A percentile compares a stretch with the other conserved stretches of the same genome.
Evolutionary conservation across 306 rosid species (phyloP).

Genomic region (Citrullus colocynthis): DNA sequence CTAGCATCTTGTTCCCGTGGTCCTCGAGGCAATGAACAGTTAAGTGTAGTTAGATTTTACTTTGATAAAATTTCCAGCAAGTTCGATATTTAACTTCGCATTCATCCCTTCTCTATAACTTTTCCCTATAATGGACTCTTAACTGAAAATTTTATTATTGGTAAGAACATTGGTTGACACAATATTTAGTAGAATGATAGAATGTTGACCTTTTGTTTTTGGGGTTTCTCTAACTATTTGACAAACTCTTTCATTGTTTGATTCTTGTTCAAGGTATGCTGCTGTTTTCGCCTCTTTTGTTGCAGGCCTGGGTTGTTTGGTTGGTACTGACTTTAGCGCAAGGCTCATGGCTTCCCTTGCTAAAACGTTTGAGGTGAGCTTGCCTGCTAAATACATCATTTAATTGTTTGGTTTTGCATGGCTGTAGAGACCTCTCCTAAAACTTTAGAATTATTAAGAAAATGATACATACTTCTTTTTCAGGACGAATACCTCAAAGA

Average conservation of each 20-base stretch:
- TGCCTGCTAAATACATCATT: neutral
- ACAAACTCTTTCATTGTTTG: neutral
- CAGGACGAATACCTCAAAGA: constrained; percentile 74
- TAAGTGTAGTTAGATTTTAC: constrained; percentile 7
- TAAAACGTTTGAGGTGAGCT: constrained; percentile 62
- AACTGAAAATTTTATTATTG: neutral
- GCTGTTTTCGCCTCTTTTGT: constrained; percentile 83
- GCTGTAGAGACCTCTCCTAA: neutral
- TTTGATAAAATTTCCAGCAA: neutral
- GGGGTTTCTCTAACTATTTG: neutral
- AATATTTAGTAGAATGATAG: neutral
- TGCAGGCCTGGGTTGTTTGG: constrained; percentile 72
- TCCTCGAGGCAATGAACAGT: constrained; percentile 91
- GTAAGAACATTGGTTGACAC: neutral
- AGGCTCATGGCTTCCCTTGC: constrained; percentile 77
- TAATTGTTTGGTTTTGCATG: neutral
- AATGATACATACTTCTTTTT: neutral
- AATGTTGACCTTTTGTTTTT: neutral
- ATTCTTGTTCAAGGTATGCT: constrained; percentile 55
- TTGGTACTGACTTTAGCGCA: constrained; percentile 73
- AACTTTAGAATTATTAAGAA: neutral
- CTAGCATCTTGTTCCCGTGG: constrained; percentile 64
- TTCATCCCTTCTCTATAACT: neutral
- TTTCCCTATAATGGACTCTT: neutral
- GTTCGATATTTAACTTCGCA: neutral